Evolutionary conservation across 2,329 filamentous ascomycete genomes (phyloP), one percentile per base, ranked within the genome.

Genomic region (Beauveria sp.): DNA sequence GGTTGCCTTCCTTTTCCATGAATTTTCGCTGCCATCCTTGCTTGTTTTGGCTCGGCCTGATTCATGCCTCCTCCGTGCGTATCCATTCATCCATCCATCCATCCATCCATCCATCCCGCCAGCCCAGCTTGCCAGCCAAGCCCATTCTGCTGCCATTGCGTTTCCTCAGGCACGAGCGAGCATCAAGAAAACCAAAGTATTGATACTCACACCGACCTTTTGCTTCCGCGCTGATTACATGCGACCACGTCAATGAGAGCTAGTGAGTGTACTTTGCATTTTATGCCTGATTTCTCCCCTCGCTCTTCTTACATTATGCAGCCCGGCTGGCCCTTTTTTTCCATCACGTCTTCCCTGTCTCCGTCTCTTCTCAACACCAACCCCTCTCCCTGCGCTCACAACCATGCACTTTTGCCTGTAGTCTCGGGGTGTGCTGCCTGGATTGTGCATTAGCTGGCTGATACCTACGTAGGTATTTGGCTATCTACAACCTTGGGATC

Each of bases 201-300:
- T n/a, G 16, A 28, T 28, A n/a, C 24, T 55, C 54, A 46, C 54
- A 56, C 54, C 54, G 54, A 56, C 54, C 54, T 56, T 56, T 56
- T 56, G 54, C 54, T 37, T 54, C 22, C 10, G 52, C 34, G 37
- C 34, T 18, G 16, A 50, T 28, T 30, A 16, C 16, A 24, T 28
- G 26, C 24, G 16, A 26, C 18, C 6, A 22, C 30, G 4, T 26
- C 18, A 37, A 20, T 28, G 18, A 40, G 12, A 24, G 18, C 20
- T 9, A 37, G 18, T 34, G n/a, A 9, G 43, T 48, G 16, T 48
- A 50, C 30, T 48, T 55, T 57, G 26, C 30, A 28, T 16, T 44
- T 40, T 52, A 37, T 44, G 41, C 16, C 30, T 59, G 22, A 3
- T 51, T 30, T 30, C 18, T 26, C 16, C 30, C 22, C n/a, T 51